phyloP scores from a whole-genome alignment of 2,329 filamentous ascomycete genomes.

The Sphaerulina vaccinii region DNA sequence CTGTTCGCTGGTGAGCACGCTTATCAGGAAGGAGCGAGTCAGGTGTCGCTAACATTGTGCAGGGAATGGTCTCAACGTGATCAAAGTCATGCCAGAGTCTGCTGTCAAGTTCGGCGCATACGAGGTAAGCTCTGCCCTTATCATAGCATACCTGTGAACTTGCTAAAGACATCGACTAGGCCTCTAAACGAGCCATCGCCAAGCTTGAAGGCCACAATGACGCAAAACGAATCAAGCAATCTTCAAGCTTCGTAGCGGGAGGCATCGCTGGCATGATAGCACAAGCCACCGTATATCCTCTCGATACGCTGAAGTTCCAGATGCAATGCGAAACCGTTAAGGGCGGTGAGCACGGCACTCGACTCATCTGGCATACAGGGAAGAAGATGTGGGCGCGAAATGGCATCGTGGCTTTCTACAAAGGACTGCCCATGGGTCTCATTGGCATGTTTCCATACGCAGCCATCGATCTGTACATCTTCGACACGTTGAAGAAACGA shows the following conservation, averaged over 20 bases:
- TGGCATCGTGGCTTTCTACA: conserved; percentile 76
- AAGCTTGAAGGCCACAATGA: conserved; percentile 85
- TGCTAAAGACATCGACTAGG: conserved; percentile 45
- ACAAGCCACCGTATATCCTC: conserved; percentile 91
- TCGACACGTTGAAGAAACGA: conserved; percentile 82
- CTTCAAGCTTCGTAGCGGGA: conserved; percentile 86
- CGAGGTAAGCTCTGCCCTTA: conserved; percentile 56
- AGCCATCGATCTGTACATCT: conserved; percentile 92
- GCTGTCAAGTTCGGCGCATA: conserved; percentile 98
- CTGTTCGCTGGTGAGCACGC: conserved; percentile 75
- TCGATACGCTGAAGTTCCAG: conserved; percentile 79
- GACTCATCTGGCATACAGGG: conserved; percentile 77
- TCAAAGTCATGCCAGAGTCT: conserved; percentile 98
- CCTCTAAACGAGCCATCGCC: conserved; percentile 82
- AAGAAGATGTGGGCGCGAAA: conserved; percentile 81
- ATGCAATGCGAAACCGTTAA: conserved; percentile 94
- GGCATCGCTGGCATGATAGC: conserved; percentile 91
- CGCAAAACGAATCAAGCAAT: conserved; percentile 72
- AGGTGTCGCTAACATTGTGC: conserved; percentile 7
- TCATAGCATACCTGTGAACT: not conserved
- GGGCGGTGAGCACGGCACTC: conserved; percentile 78
- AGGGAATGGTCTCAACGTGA: conserved; percentile 94
- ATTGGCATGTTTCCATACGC: conserved; percentile 98
- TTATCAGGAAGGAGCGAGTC: not conserved
- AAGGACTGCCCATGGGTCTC: conserved; percentile 88